A percentile compares a stretch with the other conserved stretches of the same genome.
Evolutionary conservation across 2,329 filamentous ascomycete species (phyloP).

Genomic region (Aspergillus sp.): DNA sequence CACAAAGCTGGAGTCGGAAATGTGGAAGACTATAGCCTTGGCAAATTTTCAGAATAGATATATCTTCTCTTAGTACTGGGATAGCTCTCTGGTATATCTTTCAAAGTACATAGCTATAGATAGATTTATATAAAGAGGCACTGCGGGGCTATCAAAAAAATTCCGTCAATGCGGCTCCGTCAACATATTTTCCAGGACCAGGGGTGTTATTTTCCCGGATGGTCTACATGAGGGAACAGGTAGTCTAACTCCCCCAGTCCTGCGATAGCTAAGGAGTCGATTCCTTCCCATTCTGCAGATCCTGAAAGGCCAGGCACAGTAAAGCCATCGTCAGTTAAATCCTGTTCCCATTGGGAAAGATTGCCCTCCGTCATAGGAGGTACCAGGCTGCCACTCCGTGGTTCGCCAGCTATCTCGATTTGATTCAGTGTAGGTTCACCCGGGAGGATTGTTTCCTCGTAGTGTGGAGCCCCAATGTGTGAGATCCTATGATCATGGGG

Average conservation of each 20-base stretch:
- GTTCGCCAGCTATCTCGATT: neutral
- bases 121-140: too few species aligned
- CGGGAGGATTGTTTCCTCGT: neutral
- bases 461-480: neutral
- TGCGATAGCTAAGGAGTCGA: conserved; percentile 30
- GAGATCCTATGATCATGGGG: neutral
- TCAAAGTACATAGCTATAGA: too few species aligned
- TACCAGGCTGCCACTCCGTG: neutral
- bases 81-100: too few species aligned
- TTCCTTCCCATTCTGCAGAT: conserved; percentile 30
- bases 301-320: conserved; percentile 20
- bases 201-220: too few species aligned
- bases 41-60: too few species aligned
- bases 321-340: conserved; percentile 17
- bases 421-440: neutral
- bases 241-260: conserved; percentile 21
- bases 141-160: too few species aligned
- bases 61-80: too few species aligned
- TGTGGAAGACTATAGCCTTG: too few species aligned
- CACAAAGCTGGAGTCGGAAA: too few species aligned
- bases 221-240: conserved; percentile 6
- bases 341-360: neutral
- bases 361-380: neutral
- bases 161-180: too few species aligned
- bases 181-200: too few species aligned